These are phyloP conservation scores for Fraxinus angustifolia DNA, from an alignment of 305 asterid species.

Conservation along the genomic window DNA sequence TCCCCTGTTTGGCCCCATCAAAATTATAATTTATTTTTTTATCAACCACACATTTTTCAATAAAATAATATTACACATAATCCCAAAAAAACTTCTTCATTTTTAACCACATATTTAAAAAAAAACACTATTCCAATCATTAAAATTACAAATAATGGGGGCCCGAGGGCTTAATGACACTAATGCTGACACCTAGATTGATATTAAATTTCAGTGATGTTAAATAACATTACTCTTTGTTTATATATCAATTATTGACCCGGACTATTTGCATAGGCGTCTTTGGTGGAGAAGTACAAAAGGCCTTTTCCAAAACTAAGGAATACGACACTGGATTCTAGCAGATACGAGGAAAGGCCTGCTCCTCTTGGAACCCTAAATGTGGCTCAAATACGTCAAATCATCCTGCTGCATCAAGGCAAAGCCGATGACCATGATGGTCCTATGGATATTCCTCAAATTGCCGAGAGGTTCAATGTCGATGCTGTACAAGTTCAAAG, in stretches of 20 bases:
- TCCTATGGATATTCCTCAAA: conserved; percentile 51
- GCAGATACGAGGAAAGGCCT: conserved; percentile 64
- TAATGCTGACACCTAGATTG: too few relatives aligned
- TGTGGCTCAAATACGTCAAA: conserved; percentile 39
- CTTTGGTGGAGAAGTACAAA: conserved; percentile 62
- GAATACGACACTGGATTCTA: conserved; percentile 56
- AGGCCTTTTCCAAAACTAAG: conserved; percentile 81
- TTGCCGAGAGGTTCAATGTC: conserved; percentile 55
- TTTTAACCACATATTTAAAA: too few relatives aligned
- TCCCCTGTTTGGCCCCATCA: too few relatives aligned
- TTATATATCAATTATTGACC: not conserved
- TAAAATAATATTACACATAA: too few relatives aligned
- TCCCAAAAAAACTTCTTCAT: too few relatives aligned
- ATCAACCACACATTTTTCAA: too few relatives aligned
- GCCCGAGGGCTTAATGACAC: too few relatives aligned
- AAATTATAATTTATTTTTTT: too few relatives aligned
- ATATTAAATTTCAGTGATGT: too few relatives aligned
- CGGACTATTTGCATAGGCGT: conserved; percentile 47
- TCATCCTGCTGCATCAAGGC: conserved; percentile 77
- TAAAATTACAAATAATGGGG: too few relatives aligned
- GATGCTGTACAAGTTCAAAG: conserved; percentile 57
- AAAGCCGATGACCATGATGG: conserved; percentile 60
- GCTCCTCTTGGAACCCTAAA: conserved; percentile 81
- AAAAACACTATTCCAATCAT: too few relatives aligned
- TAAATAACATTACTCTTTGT: too few relatives aligned